These are phyloP conservation scores for Aspergillus pseudoviridinutans DNA, from an alignment of 2,329 filamentous ascomycete species.

Conservation along the genomic window DNA sequence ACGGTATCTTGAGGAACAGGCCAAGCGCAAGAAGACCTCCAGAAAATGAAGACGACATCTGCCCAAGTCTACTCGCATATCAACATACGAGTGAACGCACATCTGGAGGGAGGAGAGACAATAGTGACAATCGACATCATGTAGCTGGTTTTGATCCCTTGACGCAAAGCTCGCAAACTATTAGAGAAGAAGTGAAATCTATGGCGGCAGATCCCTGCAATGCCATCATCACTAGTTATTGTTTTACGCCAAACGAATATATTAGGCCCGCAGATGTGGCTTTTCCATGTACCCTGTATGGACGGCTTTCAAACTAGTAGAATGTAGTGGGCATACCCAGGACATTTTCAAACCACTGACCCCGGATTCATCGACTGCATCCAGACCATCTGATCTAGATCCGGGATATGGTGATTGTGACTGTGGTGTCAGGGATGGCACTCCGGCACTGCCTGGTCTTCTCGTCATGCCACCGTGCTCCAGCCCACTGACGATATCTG, in stretches of 20 bases:
- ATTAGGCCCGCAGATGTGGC: no score
- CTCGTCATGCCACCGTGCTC: conserved; percentile 11
- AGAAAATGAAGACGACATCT: neutral
- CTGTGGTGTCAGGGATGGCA: neutral
- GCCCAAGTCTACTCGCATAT: neutral
- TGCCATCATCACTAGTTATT: no score
- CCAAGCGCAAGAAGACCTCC: neutral
- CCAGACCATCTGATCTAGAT: conserved; percentile 25
- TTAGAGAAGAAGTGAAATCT: no score
- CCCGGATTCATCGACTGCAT: conserved; percentile 29
- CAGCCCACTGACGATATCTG: conserved; percentile 19
- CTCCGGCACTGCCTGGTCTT: neutral
- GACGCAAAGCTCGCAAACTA: no score
- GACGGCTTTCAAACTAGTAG: conserved; percentile 20
- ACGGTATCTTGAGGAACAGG: no score
- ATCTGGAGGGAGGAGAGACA: no score
- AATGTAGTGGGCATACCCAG: conserved; percentile 24
- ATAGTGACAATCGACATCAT: no score
- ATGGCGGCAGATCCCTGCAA: no score
- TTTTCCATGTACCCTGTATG: no score
- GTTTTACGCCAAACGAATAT: no score
- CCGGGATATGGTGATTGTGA: conserved; percentile 8
- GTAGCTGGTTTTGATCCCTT: no score
- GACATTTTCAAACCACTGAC: conserved; percentile 21
- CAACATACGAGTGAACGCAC: neutral